A percentile compares a stretch with the other conserved stretches of the same genome.
Conservation (phyloP, 176 grass and related monocot species). For the Olyra latifolia region DNA sequence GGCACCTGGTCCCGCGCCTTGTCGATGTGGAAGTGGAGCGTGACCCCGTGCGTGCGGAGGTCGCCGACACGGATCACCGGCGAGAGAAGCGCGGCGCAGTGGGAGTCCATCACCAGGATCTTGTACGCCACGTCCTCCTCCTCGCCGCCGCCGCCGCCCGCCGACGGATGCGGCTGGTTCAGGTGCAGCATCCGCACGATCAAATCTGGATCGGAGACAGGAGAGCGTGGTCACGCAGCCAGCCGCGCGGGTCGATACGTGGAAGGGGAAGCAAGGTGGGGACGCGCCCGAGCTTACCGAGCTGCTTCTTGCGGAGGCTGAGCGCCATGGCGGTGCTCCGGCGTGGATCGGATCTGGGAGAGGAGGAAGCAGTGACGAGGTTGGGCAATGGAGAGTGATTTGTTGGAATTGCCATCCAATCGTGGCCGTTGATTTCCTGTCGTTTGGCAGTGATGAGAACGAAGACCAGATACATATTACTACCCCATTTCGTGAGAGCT, state of each 20-base stretch:
- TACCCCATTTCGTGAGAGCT: not conserved
- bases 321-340: conserved; percentile 47
- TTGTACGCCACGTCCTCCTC: conserved; percentile 83
- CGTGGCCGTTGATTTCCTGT: not conserved
- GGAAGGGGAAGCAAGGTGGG: not conserved
- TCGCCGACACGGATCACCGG: conserved; percentile 78
- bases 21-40: conserved; percentile 78
- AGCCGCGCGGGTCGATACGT: not conserved
- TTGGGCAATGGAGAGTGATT: conserved; percentile 13
- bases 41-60: conserved; percentile 79
- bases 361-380: not conserved
- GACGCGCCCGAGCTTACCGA: conserved; percentile 39
- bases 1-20: conserved; percentile 69
- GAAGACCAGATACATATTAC: not conserved
- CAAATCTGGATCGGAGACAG: conserved; percentile 41
- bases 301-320: conserved; percentile 74
- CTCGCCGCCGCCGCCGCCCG: conserved; percentile 19
- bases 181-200: conserved; percentile 59
- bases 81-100: conserved; percentile 71
- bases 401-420: conserved; percentile 14
- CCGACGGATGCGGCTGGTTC: conserved; percentile 31
- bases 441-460: not conserved
- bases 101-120: conserved; percentile 86
- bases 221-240: not conserved
- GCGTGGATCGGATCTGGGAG: conserved; percentile 35